phyloP scores from a whole-genome alignment of 305 asterid species.

The Ruellia speciosa region DNA sequence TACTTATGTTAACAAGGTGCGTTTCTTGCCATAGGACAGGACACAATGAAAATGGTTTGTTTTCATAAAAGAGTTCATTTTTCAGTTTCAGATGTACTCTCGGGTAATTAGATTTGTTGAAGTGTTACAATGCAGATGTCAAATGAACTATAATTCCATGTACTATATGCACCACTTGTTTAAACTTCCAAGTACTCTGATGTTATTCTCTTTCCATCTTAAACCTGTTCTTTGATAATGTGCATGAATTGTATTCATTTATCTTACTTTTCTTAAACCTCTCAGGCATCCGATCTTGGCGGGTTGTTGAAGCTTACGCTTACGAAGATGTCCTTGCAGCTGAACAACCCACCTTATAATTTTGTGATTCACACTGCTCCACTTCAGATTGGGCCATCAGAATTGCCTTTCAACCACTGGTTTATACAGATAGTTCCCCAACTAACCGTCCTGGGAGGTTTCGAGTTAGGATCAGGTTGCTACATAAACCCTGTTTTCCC shows the following conservation, averaged over 20 bases:
- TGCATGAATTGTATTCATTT: neutral
- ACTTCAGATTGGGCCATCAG: slow-evolving; percentile 33
- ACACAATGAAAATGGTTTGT: no score
- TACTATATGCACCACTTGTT: no score
- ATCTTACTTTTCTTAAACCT: neutral
- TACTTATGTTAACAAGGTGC: no score
- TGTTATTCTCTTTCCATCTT: no score
- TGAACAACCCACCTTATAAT: slow-evolving; percentile 80
- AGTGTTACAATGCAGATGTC: no score
- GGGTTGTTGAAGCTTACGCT: slow-evolving; percentile 68
- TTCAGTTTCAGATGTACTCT: no score
- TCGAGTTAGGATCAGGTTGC: slow-evolving; percentile 81
- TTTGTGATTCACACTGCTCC: slow-evolving; percentile 72
- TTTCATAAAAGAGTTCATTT: no score
- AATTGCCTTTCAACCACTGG: slow-evolving; percentile 61
- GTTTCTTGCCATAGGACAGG: no score
- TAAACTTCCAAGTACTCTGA: no score
- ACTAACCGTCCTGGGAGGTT: slow-evolving; percentile 59
- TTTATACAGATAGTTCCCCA: slow-evolving; percentile 87
- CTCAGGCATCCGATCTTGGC: slow-evolving; percentile 82
- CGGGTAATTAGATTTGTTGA: no score
- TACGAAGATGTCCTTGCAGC: slow-evolving; percentile 57
- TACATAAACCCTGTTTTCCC: slow-evolving; percentile 85
- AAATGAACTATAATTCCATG: no score
- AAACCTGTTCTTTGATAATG: neutral